Evolutionary conservation across 2,329 filamentous ascomycete species (phyloP).

Genomic region (Ceratocystis smalleyi): DNA sequence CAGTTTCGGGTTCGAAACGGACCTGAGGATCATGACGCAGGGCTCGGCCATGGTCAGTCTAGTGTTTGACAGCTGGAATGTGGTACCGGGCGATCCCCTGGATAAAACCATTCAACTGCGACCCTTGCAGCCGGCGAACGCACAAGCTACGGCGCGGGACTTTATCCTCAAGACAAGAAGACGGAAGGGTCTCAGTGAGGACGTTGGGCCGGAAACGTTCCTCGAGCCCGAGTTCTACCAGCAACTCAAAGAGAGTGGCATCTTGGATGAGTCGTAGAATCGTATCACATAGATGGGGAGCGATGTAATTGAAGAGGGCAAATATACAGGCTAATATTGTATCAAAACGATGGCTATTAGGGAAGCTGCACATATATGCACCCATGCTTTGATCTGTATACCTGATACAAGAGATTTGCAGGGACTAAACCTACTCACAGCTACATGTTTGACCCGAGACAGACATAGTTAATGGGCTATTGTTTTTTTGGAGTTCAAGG

Average conservation of each 20-base stretch:
- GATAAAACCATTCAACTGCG: constrained; percentile 71
- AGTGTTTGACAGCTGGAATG: constrained; percentile 90
- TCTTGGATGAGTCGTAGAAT: constrained; percentile 46
- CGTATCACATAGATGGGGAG: not conserved
- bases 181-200: constrained; percentile 86
- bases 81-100: constrained; percentile 88
- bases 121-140: constrained; percentile 72
- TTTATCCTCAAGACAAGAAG: constrained; percentile 92
- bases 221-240: constrained; percentile 87
- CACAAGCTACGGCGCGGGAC: constrained; percentile 81
- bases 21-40: constrained; percentile 88
- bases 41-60: constrained; percentile 80
- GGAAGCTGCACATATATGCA: too few species aligned
- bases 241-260: constrained; percentile 73
- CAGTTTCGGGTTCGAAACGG: constrained; percentile 94
- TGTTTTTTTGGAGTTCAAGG: not conserved
- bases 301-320: not conserved
- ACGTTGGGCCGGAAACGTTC: constrained; percentile 91
- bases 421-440: not conserved
- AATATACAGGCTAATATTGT: not conserved
- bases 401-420: not conserved
- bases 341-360: not conserved
- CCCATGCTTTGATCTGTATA: not conserved
- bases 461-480: not conserved
- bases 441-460: not conserved